Conservation (phyloP, 1,284 basidiomycete species). For the Leccinum griseonigrum region DNA sequence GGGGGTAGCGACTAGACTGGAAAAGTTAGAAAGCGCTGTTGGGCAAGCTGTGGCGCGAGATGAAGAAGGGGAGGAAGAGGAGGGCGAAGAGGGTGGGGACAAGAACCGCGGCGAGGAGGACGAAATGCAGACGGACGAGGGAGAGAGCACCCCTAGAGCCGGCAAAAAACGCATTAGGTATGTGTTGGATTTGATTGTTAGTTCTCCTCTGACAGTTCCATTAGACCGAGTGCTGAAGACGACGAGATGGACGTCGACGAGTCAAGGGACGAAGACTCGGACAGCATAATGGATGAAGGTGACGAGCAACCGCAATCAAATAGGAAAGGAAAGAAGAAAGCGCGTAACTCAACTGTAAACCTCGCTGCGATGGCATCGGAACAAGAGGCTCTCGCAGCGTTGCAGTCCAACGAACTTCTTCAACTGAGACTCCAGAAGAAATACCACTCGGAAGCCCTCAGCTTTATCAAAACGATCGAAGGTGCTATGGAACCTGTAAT, state of each 20-base stretch:
- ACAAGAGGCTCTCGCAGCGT: constrained; percentile 61
- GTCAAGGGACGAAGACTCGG: constrained; percentile 39
- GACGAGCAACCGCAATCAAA: constrained; percentile 31
- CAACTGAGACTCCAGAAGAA: constrained; percentile 80
- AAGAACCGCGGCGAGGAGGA: constrained; percentile 37
- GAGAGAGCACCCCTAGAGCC: constrained; percentile 34
- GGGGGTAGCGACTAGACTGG: constrained; percentile 62
- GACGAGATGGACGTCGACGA: constrained; percentile 56
- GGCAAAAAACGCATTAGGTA: constrained; percentile 28
- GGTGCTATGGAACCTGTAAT: constrained; percentile 72
- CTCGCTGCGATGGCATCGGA: constrained; percentile 62
- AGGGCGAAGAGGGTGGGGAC: constrained; percentile 33
- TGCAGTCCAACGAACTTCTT: constrained; percentile 65
- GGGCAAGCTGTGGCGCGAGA: constrained; percentile 55
- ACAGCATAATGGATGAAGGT: constrained; percentile 36
- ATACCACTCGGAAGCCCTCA: constrained; percentile 86
- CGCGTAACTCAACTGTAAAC: constrained; percentile 70
- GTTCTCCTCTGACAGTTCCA: constrained; percentile 5
- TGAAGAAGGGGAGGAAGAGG: constrained; percentile 33
- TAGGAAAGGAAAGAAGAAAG: constrained; percentile 47
- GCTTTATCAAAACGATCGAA: constrained; percentile 85
- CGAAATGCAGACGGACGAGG: constrained; percentile 29
- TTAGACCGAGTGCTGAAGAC: constrained; percentile 26
- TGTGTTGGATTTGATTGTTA: neutral
- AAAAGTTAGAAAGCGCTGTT: constrained; percentile 51